Conservation (phyloP, 352 stramenopile species). For the Globisporangium polare region DNA sequence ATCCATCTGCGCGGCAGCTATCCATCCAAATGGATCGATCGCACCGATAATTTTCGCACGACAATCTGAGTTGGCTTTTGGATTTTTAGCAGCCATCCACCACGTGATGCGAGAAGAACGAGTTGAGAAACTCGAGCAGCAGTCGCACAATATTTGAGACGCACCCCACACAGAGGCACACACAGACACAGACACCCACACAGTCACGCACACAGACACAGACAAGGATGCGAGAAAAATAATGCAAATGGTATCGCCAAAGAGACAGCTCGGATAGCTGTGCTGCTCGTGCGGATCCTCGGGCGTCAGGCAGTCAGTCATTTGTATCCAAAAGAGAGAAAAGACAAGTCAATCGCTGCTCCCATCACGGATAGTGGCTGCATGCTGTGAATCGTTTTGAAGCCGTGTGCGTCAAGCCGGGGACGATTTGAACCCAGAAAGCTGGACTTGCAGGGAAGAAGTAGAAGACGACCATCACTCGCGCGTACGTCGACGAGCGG, state of each 20-base stretch:
- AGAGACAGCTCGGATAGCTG: background rate
- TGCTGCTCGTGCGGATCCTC: background rate
- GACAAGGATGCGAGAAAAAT: no score
- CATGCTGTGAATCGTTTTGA: constrained; percentile 3
- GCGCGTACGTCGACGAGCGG: fast-evolving
- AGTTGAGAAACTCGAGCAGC: no score
- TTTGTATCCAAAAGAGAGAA: background rate
- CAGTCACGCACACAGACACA: no score
- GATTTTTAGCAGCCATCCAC: background rate
- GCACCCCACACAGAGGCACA: no score
- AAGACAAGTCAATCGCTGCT: constrained; percentile 1
- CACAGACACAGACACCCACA: no score
- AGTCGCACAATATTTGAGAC: background rate
- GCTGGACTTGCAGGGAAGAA: background rate
- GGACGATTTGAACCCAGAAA: constrained; percentile 1
- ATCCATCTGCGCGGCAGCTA: background rate
- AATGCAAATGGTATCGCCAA: background rate
- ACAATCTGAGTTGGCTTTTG: background rate
- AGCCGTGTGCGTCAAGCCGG: background rate
- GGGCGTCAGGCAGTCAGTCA: constrained; percentile 1
- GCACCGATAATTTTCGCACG: background rate
- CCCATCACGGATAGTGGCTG: constrained; percentile 10
- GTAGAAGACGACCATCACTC: background rate
- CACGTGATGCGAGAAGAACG: background rate
- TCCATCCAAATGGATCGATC: background rate